Percentiles rank a stretch among this genome's conserved stretches.
Conservation (phyloP, 1,284 basidiomycete genomes). For the Athelia psychrophila region DNA sequence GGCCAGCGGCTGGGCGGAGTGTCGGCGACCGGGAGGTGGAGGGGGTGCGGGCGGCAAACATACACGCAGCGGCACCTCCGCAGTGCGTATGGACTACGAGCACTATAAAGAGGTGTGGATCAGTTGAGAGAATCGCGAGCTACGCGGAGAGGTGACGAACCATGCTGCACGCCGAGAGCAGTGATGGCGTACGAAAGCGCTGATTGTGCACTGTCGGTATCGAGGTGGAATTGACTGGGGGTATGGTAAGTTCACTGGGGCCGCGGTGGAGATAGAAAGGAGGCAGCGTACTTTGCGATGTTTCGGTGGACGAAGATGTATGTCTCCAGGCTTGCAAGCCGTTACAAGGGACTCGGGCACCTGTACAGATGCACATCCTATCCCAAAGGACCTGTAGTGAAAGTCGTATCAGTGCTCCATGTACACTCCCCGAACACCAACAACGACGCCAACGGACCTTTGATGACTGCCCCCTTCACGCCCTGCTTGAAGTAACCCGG, state of each 20-base stretch:
- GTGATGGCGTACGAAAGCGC: slow-evolving; percentile 83
- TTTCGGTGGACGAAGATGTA: slow-evolving; percentile 66
- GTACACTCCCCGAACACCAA: too few relatives aligned
- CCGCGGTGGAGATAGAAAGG: slow-evolving; percentile 39
- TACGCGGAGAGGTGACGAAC: slow-evolving; percentile 44
- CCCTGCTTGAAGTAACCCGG: slow-evolving; percentile 61
- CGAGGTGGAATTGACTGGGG: slow-evolving; percentile 71
- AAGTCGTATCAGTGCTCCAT: not conserved
- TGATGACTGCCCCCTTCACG: slow-evolving; percentile 67
- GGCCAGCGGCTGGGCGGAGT: slow-evolving; percentile 73
- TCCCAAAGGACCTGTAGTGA: slow-evolving; percentile 32
- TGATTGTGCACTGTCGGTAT: slow-evolving; percentile 77
- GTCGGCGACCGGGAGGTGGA: slow-evolving; percentile 27
- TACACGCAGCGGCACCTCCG: slow-evolving; percentile 72
- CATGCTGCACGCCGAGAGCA: slow-evolving; percentile 79
- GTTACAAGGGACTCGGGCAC: slow-evolving; percentile 54
- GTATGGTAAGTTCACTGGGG: slow-evolving; percentile 2
- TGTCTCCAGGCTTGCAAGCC: slow-evolving; percentile 52
- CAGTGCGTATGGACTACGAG: slow-evolving; percentile 83
- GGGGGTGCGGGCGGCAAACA: slow-evolving; percentile 33
- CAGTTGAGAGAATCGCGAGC: slow-evolving; percentile 18
- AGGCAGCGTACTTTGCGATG: slow-evolving; percentile 50
- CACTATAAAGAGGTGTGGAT: slow-evolving; percentile 45
- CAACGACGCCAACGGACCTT: too few relatives aligned
- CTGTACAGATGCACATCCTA: slow-evolving; percentile 62